Evolutionary conservation across 176 grass and related monocot genomes (phyloP).

Genomic region (Lolium perenne): DNA sequence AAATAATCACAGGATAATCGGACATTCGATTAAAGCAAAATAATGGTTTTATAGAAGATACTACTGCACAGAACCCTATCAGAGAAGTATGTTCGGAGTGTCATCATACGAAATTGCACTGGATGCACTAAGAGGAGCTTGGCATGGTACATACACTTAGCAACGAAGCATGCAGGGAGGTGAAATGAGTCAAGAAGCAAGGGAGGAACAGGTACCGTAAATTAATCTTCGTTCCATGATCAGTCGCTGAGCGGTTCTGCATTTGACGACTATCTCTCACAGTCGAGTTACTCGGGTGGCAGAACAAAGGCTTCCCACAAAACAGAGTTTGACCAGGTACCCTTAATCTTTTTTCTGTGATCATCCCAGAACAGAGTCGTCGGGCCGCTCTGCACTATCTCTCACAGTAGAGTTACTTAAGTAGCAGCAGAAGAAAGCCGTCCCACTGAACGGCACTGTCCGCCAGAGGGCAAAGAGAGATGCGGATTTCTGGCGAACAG

Average conservation of each 20-base stretch:
- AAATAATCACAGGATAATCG: neutral
- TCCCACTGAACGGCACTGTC: too few species aligned
- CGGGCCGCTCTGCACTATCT: too few species aligned
- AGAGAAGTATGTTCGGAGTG: neutral
- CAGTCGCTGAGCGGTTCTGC: neutral
- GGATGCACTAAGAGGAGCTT: neutral
- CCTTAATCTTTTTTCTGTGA: too few species aligned
- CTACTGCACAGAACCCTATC: neutral
- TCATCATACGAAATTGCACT: neutral
- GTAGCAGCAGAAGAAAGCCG: too few species aligned
- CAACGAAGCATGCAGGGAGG: neutral
- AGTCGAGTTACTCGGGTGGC: too few species aligned
- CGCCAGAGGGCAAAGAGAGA: too few species aligned
- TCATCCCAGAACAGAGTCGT: too few species aligned
- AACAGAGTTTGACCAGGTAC: too few species aligned
- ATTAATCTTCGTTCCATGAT: neutral
- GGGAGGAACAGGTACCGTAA: neutral
- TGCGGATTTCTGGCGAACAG: too few species aligned
- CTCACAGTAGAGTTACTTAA: too few species aligned
- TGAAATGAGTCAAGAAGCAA: neutral
- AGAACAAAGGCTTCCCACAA: too few species aligned
- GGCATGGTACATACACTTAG: neutral
- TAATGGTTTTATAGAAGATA: neutral
- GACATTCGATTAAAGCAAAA: neutral
- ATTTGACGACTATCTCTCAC: neutral